Conservation (phyloP, 352 stramenopile genomes). For the Hyaloperonospora arabidopsidis region DNA sequence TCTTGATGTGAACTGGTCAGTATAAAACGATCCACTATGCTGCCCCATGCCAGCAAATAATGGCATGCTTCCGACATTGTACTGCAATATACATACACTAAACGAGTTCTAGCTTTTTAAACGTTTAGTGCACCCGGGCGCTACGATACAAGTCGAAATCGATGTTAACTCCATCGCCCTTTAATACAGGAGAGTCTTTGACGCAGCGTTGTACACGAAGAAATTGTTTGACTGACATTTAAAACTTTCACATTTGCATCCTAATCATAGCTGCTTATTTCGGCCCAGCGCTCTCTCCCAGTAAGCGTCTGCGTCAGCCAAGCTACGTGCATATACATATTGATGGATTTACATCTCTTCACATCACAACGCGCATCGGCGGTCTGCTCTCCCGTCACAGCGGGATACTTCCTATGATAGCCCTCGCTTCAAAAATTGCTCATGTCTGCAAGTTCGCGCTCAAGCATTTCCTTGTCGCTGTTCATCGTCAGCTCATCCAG, state of each 20-base stretch:
- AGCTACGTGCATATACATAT: constrained; percentile 24
- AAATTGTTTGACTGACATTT: constrained; percentile 33
- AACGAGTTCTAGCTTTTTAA: no score
- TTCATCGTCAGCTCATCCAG: constrained; percentile 46
- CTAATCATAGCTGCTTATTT: constrained; percentile 38
- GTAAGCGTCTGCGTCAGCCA: constrained; percentile 16
- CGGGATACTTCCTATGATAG: constrained; percentile 26
- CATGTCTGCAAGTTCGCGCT: constrained; percentile 53
- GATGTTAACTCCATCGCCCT: no score
- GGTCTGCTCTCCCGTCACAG: not conserved
- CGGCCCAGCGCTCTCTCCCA: constrained; percentile 10
- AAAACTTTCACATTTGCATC: constrained; percentile 21
- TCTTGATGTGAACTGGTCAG: no score
- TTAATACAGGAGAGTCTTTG: no score
- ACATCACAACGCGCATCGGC: not conserved
- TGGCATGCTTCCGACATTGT: no score
- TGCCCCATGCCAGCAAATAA: no score
- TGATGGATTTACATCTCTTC: constrained; percentile 5
- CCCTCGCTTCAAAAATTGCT: constrained; percentile 33
- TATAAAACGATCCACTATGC: no score
- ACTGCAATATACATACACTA: no score
- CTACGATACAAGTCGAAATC: no score
- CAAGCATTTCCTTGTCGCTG: constrained; percentile 54
- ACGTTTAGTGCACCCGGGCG: no score
- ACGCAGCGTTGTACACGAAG: constrained; percentile 41